A percentile compares a stretch with the other conserved stretches of the same genome.
Evolutionary conservation across 129 eudicot genomes (phyloP).

Genomic region (Chrysanthemum makinoi): DNA sequence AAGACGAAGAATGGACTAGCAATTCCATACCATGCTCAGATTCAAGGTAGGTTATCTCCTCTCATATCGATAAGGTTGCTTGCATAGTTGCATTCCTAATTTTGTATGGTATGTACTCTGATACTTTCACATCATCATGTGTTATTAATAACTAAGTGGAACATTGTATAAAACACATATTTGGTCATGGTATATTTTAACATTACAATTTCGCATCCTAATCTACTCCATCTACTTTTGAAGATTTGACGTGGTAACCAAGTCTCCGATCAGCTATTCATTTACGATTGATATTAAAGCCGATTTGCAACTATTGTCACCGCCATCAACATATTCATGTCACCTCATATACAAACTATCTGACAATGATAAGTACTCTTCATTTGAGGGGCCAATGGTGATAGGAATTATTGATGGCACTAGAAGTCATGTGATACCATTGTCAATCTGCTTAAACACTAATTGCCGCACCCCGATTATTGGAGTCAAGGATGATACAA

Average conservation of each 20-base stretch:
- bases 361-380: neutral
- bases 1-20: neutral
- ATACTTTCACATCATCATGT: too few species aligned
- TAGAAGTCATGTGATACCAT: neutral
- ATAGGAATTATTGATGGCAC: conserved; percentile 7
- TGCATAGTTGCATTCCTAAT: too few species aligned
- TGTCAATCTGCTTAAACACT: conserved; percentile 14
- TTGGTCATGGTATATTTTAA: too few species aligned
- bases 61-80: neutral
- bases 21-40: neutral
- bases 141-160: too few species aligned
- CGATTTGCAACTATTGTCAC: too few species aligned
- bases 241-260: conserved; percentile 17
- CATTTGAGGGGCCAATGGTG: conserved; percentile 18
- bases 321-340: conserved; percentile 11
- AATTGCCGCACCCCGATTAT: conserved; percentile 1
- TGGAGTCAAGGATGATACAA: neutral
- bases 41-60: neutral
- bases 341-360: conserved; percentile 18
- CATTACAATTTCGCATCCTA: too few species aligned
- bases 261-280: neutral
- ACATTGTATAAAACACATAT: too few species aligned
- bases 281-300: neutral
- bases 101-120: too few species aligned
- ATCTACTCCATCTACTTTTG: neutral